phyloP scores from a whole-genome alignment of 2,329 filamentous ascomycete genomes.

The Chalara sp. region DNA sequence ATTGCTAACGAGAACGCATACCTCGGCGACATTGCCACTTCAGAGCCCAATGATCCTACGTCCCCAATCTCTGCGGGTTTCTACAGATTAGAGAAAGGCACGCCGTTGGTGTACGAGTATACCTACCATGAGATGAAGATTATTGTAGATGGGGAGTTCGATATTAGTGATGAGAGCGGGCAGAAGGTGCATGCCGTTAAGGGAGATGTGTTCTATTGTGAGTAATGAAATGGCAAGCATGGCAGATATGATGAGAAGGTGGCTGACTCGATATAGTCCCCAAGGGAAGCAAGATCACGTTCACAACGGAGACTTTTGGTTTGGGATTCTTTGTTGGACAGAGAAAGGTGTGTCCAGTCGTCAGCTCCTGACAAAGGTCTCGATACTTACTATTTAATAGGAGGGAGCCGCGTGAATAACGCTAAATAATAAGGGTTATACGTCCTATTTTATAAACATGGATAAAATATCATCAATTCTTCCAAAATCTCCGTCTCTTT shows the following conservation, averaged over 20 bases:
- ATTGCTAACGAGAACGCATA: conserved; percentile 59
- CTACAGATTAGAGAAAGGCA: conserved; percentile 56
- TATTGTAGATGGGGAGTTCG: conserved; percentile 54
- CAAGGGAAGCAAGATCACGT: conserved; percentile 28
- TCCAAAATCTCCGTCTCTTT: too few relatives aligned
- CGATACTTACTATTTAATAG: not conserved
- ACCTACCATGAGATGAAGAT: conserved; percentile 64
- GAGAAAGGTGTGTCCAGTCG: conserved; percentile 20
- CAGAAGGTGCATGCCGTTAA: conserved; percentile 46
- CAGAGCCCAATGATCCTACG: conserved; percentile 36
- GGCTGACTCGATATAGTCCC: conserved; percentile 20
- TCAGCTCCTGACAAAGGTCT: too few relatives aligned
- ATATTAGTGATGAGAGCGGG: conserved; percentile 53
- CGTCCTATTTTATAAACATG: too few relatives aligned
- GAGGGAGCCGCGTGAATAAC: not conserved
- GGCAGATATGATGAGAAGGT: not conserved
- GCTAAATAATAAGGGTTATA: too few relatives aligned
- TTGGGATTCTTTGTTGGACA: conserved; percentile 29
- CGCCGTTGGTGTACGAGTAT: conserved; percentile 55
- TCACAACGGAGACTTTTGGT: conserved; percentile 26
- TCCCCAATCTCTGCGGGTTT: conserved; percentile 52
- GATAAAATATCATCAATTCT: too few relatives aligned
- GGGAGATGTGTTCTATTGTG: conserved; percentile 56
- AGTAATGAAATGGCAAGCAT: conserved; percentile 5
- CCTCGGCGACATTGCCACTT: conserved; percentile 46